A percentile compares a stretch with the other conserved stretches of the same genome.
These are phyloP conservation scores for Porcisia hertigi DNA, from an alignment of 208 protist genomes.

Conservation along the genomic window DNA sequence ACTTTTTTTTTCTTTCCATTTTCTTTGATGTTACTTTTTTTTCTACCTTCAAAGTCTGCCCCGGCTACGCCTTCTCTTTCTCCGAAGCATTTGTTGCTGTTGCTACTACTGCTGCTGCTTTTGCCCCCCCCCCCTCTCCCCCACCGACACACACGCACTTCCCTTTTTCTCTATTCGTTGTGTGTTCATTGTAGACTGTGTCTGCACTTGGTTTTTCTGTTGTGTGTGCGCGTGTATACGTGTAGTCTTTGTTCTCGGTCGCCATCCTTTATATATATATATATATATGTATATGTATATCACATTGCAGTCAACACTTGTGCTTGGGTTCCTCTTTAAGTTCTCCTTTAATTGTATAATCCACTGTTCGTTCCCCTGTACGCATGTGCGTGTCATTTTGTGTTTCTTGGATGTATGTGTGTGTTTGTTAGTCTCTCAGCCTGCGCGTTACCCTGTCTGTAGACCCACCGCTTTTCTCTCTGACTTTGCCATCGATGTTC, in stretches of 20 bases:
- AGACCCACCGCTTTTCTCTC: neutral
- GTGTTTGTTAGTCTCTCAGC: too few species aligned
- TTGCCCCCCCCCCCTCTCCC: too few species aligned
- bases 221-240: neutral
- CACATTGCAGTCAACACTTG: neutral
- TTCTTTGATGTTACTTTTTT: neutral
- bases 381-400: constrained; percentile 1
- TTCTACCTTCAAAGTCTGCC: too few species aligned
- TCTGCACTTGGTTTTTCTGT: neutral
- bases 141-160: too few species aligned
- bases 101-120: neutral
- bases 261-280: too few species aligned
- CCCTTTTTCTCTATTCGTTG: neutral
- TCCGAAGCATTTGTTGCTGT: neutral
- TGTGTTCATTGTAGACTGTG: neutral
- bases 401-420: neutral
- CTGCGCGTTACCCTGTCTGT: neutral
- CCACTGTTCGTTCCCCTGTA: neutral
- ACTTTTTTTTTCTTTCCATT: neutral
- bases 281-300: too few species aligned
- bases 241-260: neutral
- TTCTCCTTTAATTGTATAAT: too few species aligned
- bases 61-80: neutral
- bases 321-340: neutral
- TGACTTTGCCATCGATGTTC: neutral